phyloP scores from a whole-genome alignment of 31 red algal genomes.

The Endocladia muricata region DNA sequence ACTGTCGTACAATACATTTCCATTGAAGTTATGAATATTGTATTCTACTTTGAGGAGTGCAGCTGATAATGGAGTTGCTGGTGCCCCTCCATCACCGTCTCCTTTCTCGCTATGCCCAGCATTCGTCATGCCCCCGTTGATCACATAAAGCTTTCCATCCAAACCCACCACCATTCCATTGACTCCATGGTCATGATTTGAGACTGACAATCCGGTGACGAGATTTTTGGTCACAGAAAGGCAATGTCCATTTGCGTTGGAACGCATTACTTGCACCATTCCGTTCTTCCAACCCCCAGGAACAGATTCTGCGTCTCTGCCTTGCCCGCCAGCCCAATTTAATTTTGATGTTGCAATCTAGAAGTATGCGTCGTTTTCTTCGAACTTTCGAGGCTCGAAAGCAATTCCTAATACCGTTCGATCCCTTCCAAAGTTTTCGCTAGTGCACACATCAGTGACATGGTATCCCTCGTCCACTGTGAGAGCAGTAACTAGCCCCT shows the following conservation, averaged over 20 bases:
- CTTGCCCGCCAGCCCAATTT: conserved; percentile 36
- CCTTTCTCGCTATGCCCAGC: conserved; percentile 43
- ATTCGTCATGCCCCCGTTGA: conserved; percentile 47
- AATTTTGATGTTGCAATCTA: conserved; percentile 46
- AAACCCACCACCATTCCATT: conserved; percentile 43
- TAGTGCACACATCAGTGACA: conserved; percentile 47
- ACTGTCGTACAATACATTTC: conserved; percentile 52
- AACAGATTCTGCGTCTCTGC: conserved; percentile 20
- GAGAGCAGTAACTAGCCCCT: conserved; percentile 39
- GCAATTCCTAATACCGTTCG: conserved; percentile 49
- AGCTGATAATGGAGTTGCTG: conserved; percentile 41
- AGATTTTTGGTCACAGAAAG: conserved; percentile 33
- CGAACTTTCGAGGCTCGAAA: conserved; percentile 49
- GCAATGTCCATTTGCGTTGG: conserved; percentile 37
- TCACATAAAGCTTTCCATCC: conserved; percentile 41
- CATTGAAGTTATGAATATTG: conserved; percentile 53
- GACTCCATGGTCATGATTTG: conserved; percentile 45
- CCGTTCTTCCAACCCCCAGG: conserved; percentile 43
- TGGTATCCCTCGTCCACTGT: conserved; percentile 39
- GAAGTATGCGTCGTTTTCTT: conserved; percentile 28
- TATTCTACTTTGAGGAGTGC: conserved; percentile 41
- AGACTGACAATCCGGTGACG: conserved; percentile 50
- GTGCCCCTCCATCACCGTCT: conserved; percentile 30
- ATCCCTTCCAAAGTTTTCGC: conserved; percentile 34
- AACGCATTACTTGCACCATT: conserved; percentile 56